Evolutionary conservation across 176 grass and related monocot species (phyloP), one percentile per base, ranked within the genome.

Genomic region (Miscanthus lutarioriparius): DNA sequence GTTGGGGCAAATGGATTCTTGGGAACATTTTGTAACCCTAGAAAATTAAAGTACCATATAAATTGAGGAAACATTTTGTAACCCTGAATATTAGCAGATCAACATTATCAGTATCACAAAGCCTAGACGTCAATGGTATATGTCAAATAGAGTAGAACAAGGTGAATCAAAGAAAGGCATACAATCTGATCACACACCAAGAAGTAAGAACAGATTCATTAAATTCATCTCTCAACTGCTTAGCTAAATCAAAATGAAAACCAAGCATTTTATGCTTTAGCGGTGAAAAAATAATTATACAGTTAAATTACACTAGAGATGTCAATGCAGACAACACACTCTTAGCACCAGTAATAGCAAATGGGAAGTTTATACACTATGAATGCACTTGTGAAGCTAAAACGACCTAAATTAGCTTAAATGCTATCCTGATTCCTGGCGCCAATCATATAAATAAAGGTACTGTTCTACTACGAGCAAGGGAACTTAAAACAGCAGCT

Each of bases 1-100:
- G 97, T 99, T 6, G 97, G 93, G 28, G 93, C 93, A 89, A 96
- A 99, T 20, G 97, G 97, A 48, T 99, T 99, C 84, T 96, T 96
- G n/a, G 97, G 93, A 70, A 37, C 67, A 73, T n/a, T n/a, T n/a
- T n/a, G n/a, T n/a, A n/a, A n/a, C n/a, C n/a, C 25, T 48, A 70
- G 0, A 76, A 73, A 58, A 78, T 15, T 19, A 37, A 64, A 16
- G 1, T 26, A 27, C 70, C 7, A n/a, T n/a, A n/a, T 19, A 73
- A 73, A 16, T 9, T 48, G 23, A 9, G 6, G 20, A 76, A 84
- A 19, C 26, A 6, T 4, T 44, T 45, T 5, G 37, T 43, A 59
- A 72, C 3, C n/a, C 44, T 17, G 36, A 83, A 45, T 40, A 59
- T 49, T 37, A 64, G 63, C 8, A 76, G 5, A 71, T 33, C 27